Base-by-base conservation (phyloP, 768 basidiomycete species). In the Paxillus ammoniavirescens region DNA sequence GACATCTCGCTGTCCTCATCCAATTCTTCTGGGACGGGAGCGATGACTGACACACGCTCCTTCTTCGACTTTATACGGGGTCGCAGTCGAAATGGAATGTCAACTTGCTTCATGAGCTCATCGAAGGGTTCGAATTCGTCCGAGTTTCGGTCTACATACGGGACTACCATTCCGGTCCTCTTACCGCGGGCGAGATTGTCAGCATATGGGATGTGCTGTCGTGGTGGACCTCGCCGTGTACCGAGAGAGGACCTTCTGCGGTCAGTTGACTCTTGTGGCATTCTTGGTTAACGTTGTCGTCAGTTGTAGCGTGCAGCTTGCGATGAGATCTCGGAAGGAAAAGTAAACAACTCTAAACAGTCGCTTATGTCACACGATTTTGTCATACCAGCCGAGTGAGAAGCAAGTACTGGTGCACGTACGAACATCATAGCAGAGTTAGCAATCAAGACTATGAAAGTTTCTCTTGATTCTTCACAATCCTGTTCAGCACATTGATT, bases 101-200 rank as follows among this genome's bases (percentile, higher is more conserved):
- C 86, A 2, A 80, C 87, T 61, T 88, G 86, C 47, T 79, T 77
- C 43, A 91, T 77, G 49, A 92, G 65, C 62, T 89, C 79, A 50
- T 87, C 87, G 66, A 91, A 91, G 0, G 83, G 86, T 66, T 92
- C 89, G 65, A 91, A 91, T 28, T 88, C 90, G 68, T 91, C 90
- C 23, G 87, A 87, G 65, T 81, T 82, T 59, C 82, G 83, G 56
- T 86, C 82, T 52, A 91, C 82, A 62, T 81, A 80, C 37, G 72
- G 78, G 14, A 91, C 83, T 0, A 81, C 75, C 50, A 90, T 78
- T 5, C 90, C 90, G 0, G 90, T 92, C 66, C 83, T 88, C 78
- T 89, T 91, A 15, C 90, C 90, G 52, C 85, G 87, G 47, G 81
- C 81, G 10, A 83, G 81, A 60, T 91, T 86, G 59, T 90, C 87